Percentiles rank a stretch among this genome's conserved stretches.
These are phyloP conservation scores for Castanea mollissima DNA, from an alignment of 306 rosid species.

Conservation along the genomic window DNA sequence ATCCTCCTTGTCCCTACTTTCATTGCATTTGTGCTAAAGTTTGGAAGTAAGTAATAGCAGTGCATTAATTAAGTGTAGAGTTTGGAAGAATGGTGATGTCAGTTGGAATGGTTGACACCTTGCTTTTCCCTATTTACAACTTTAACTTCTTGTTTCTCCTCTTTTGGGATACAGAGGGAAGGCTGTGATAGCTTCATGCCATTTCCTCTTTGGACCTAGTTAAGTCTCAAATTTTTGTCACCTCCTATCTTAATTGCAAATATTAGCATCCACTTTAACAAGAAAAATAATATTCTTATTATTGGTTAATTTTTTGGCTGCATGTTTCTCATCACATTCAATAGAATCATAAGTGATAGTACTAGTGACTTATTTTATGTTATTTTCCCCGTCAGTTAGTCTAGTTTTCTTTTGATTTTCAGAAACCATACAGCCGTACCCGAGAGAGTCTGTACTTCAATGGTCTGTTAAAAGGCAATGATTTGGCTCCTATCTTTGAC, in stretches of 20 bases:
- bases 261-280: not conserved
- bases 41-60: too few species aligned
- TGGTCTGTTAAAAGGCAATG: constrained; percentile 34
- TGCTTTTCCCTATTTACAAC: not conserved
- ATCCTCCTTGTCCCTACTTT: not conserved
- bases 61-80: too few species aligned
- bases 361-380: not conserved
- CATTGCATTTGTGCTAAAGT: not conserved
- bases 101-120: too few species aligned
- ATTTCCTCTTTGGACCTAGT: too few species aligned
- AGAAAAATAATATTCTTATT: not conserved
- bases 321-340: not conserved
- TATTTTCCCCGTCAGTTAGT: not conserved
- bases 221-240: not conserved
- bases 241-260: not conserved
- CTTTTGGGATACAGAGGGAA: not conserved
- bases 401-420: not conserved
- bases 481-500: constrained; percentile 21
- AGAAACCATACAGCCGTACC: constrained; percentile 42
- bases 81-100: too few species aligned
- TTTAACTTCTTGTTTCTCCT: not conserved
- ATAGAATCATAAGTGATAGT: not conserved
- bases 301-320: not conserved
- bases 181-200: too few species aligned
- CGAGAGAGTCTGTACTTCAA: constrained; percentile 46